Evolutionary conservation across 805 yeast species (phyloP).

Genomic region (Teunomyces stri): DNA sequence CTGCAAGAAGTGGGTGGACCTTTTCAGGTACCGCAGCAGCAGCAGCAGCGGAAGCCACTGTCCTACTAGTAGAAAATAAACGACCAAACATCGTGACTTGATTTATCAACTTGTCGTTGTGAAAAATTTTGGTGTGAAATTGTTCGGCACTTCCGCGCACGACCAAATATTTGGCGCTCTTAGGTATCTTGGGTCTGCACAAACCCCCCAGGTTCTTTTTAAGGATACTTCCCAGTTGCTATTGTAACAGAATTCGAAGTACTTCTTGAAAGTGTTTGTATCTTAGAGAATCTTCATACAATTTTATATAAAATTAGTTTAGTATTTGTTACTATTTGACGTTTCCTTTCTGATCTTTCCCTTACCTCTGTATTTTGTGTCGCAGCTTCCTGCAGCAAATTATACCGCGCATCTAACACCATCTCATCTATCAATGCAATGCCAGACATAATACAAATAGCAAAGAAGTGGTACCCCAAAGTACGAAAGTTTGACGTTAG

Average conservation of each 20-base stretch:
- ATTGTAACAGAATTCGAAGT: too few species aligned
- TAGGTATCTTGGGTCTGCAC: neutral
- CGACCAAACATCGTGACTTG: constrained; percentile 11
- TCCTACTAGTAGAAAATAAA: constrained; percentile 16
- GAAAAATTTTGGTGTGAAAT: neutral
- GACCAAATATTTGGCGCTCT: constrained; percentile 2
- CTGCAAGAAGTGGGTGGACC: constrained; percentile 29
- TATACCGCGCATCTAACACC: too few species aligned
- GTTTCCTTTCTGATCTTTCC: too few species aligned
- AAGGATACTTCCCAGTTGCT: too few species aligned
- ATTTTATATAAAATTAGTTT: too few species aligned
- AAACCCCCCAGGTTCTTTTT: too few species aligned
- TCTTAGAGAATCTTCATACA: too few species aligned
- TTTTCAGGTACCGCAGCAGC: constrained; percentile 1
- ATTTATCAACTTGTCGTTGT: neutral
- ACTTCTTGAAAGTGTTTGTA: too few species aligned
- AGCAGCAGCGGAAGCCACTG: constrained; percentile 9
- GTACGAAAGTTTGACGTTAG: constrained; percentile 14
- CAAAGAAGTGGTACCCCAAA: constrained; percentile 19
- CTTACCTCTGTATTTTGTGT: too few species aligned
- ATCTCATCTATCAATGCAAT: neutral
- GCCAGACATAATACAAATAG: constrained; percentile 3
- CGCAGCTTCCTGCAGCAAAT: too few species aligned
- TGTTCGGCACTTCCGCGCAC: constrained; percentile 5
- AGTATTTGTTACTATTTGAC: too few species aligned